Evolutionary conservation across 768 basidiomycete genomes (phyloP), one percentile per base, ranked within the genome.

Genomic region (Collybia sordida): DNA sequence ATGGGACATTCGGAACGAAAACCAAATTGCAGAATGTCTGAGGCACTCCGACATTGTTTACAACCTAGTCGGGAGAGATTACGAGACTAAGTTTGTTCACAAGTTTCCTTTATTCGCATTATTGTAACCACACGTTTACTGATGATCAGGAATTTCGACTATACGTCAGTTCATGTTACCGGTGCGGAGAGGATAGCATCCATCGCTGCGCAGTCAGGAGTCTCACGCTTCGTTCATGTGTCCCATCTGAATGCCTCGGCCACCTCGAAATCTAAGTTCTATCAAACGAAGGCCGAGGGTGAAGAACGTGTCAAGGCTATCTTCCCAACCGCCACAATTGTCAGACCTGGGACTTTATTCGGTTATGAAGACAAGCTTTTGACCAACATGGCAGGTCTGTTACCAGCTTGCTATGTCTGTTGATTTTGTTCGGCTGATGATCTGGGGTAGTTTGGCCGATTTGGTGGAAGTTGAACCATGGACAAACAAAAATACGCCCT

Each of bases 351-450:
- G 8, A 63, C 80, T 25, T 84, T 98, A 83, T 99, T 76, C 67
- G 97, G 97, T n/a, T 83, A 87, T 61, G 97, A 99, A 70, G 97
- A 99, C 72, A 92, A 88, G 69, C 71, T 98, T 43, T 71, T 98
- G 64, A 95, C 89, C 66, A 94, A 90, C 65, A 89, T 97, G 69
- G 89, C 93, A 43, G 72, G 94, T 95, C 65, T 69, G 88, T 80
- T 50, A 45, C 41, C n/a, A 46, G 40, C 39, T 53, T 38, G 51
- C 50, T 37, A 23, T 21, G 18, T 38, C 23, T 42, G 50, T 54
- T 44, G 52, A 51, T 45, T 57, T 58, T 19, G 50, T 49, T 53
- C 27, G 42, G 52, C 42, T 42, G 49, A 59, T 40, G 19, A 19
- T 50, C 14, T 24, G 31, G 50, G 56, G 15, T 61, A 95, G 94